phyloP scores from a whole-genome alignment of 176 grass and related monocot genomes.

The Themeda triandra region DNA sequence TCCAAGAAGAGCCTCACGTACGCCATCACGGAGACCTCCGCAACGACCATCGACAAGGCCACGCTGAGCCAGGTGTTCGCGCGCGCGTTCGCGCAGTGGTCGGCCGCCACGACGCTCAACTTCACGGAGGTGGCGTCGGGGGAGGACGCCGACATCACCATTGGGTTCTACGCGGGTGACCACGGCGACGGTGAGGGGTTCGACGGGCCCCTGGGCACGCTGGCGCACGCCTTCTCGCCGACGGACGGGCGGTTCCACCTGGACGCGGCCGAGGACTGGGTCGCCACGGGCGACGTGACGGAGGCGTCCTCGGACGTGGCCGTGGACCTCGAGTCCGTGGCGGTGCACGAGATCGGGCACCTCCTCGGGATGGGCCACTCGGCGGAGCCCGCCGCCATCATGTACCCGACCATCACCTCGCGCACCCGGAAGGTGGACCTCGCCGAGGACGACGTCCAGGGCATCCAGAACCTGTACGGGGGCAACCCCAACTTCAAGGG shows the following conservation, averaged over 20 bases:
- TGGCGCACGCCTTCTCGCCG: slow-evolving; percentile 95
- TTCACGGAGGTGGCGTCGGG: slow-evolving; percentile 58
- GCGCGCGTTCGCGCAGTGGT: slow-evolving; percentile 72
- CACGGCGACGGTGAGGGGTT: slow-evolving; percentile 89
- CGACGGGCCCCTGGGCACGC: slow-evolving; percentile 78
- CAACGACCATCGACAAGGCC: slow-evolving; percentile 43
- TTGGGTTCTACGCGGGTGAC: slow-evolving; percentile 64
- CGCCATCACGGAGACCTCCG: slow-evolving; percentile 49
- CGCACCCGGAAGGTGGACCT: slow-evolving; percentile 71
- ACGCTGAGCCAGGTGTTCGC: slow-evolving; percentile 56
- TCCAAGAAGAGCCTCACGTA: slow-evolving; percentile 44
- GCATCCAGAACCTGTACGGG: slow-evolving; percentile 77
- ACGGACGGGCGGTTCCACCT: slow-evolving; percentile 82
- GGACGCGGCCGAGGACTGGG: slow-evolving; percentile 82
- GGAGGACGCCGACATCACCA: slow-evolving; percentile 56
- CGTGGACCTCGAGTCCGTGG: slow-evolving; percentile 89
- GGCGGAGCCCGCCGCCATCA: slow-evolving; percentile 52
- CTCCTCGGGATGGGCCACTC: slow-evolving; percentile 84
- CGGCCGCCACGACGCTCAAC: slow-evolving; percentile 57
- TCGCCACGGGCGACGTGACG: slow-evolving; percentile 48
- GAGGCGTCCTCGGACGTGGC: slow-evolving; percentile 31
- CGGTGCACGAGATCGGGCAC: slow-evolving; percentile 97
- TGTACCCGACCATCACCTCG: slow-evolving; percentile 74
- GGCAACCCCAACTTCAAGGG: slow-evolving; percentile 76
- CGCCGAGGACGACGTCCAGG: slow-evolving; percentile 53